Evolutionary conservation across 2,329 filamentous ascomycete genomes (phyloP).

Genomic region (Corynespora cassiicola): DNA sequence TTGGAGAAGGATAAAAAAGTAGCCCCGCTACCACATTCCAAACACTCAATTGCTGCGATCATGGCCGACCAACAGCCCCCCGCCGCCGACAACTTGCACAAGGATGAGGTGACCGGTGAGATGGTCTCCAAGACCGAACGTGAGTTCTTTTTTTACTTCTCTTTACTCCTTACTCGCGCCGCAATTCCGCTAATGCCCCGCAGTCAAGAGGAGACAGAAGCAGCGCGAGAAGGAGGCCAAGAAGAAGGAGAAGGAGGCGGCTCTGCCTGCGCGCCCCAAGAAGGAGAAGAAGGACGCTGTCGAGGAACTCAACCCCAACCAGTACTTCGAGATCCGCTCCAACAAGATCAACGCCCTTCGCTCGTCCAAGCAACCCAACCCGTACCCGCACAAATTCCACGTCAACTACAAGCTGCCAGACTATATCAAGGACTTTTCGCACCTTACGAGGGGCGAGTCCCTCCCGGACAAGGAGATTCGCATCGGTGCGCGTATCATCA

Average conservation of each 20-base stretch:
- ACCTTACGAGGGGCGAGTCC: conserved; percentile 87
- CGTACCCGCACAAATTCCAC: conserved; percentile 91
- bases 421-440: conserved; percentile 78
- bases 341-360: conserved; percentile 79
- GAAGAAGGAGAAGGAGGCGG: conserved; percentile 83
- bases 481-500: conserved; percentile 87
- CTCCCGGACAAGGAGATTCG: conserved; percentile 76
- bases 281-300: conserved; percentile 72
- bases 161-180: background rate
- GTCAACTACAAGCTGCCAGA: conserved; percentile 82
- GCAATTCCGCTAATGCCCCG: conserved; percentile 66
- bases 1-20: too few relatives aligned
- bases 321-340: conserved; percentile 97
- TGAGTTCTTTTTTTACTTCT: conserved; percentile 13
- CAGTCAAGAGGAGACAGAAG: conserved; percentile 97
- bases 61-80: conserved; percentile 41
- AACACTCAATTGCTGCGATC: conserved; percentile 21
- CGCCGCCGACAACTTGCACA: conserved; percentile 69
- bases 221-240: conserved; percentile 86
- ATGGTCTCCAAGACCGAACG: conserved; percentile 62
- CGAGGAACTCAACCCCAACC: conserved; percentile 75
- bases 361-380: conserved; percentile 75
- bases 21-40: conserved; percentile 1
- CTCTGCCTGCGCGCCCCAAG: conserved; percentile 65
- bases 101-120: conserved; percentile 94